phyloP scores from a whole-genome alignment of 129 eudicot species.

The Chrysanthemum makinoi region DNA sequence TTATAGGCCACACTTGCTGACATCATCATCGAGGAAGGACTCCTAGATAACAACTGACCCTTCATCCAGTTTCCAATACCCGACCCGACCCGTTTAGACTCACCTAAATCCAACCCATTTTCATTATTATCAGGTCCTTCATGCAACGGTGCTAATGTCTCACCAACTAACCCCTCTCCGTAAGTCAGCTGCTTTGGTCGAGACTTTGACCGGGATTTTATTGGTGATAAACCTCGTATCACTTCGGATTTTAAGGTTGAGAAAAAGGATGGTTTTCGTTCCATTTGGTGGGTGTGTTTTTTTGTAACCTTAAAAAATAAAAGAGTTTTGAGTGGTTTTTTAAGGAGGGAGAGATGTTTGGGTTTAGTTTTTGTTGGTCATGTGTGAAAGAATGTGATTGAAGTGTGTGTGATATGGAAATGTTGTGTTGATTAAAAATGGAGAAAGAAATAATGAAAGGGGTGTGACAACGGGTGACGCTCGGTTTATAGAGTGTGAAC shows the following conservation, averaged over 20 bases:
- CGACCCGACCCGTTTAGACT: constrained; percentile 72
- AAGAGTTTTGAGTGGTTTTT: not conserved
- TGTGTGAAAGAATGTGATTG: not conserved
- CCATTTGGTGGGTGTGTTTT: constrained; percentile 32
- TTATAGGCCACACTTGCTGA: constrained; percentile 38
- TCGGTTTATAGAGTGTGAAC: constrained; percentile 14
- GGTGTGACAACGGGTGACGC: constrained; percentile 18
- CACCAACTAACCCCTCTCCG: constrained; percentile 60
- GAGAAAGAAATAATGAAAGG: not conserved
- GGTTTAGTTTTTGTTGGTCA: not conserved
- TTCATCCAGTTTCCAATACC: constrained; percentile 69
- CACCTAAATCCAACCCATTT: constrained; percentile 58
- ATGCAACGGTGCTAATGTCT: constrained; percentile 58
- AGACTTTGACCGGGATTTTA: constrained; percentile 56
- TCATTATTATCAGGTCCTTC: constrained; percentile 75
- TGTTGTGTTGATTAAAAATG: not conserved
- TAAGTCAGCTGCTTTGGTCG: constrained; percentile 41
- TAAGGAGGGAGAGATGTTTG: constrained; percentile 12
- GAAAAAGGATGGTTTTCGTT: constrained; percentile 67
- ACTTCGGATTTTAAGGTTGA: constrained; percentile 75
- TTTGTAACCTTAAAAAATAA: not conserved
- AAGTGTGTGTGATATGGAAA: no score
- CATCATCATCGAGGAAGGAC: constrained; percentile 53
- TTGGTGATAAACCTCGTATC: constrained; percentile 79
- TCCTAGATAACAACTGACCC: constrained; percentile 68